Conservation (phyloP, 257 asterid species). For the Solanum virginianum region DNA sequence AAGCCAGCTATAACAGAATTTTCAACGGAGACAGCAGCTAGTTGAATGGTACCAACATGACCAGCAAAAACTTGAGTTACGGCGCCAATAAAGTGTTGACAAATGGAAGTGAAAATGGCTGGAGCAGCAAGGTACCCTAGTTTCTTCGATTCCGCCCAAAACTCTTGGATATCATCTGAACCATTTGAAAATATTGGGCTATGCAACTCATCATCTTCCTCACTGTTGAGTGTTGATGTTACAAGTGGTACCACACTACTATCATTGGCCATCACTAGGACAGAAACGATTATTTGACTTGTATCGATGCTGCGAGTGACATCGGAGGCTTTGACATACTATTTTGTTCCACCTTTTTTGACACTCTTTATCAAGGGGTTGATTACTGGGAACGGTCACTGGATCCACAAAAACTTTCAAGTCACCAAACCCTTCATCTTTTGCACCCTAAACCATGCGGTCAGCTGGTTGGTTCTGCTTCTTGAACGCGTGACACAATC, state of each 20-base stretch:
- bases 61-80: slow-evolving; percentile 7
- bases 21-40: slow-evolving; percentile 9
- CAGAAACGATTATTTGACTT: background rate
- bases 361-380: too few relatives aligned
- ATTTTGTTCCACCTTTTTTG: too few relatives aligned
- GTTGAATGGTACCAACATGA: slow-evolving; percentile 6
- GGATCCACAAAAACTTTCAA: too few relatives aligned
- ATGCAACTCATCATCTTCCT: background rate
- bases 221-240: background rate
- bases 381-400: too few relatives aligned
- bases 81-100: slow-evolving; percentile 5
- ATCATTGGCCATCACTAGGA: background rate
- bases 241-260: background rate
- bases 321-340: too few relatives aligned
- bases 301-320: too few relatives aligned
- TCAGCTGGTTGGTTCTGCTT: too few relatives aligned
- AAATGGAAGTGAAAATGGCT: slow-evolving; percentile 3
- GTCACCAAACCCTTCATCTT: too few relatives aligned
- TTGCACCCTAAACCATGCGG: too few relatives aligned
- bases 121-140: slow-evolving; percentile 11
- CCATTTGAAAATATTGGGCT: too few relatives aligned
- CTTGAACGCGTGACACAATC: too few relatives aligned
- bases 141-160: background rate
- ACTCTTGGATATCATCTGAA: background rate
- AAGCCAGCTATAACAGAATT: slow-evolving; percentile 4